Evolutionary conservation across 805 yeast genomes (phyloP), one percentile per base, ranked within the genome.

Genomic region (Saccharomycopsis sp.): DNA sequence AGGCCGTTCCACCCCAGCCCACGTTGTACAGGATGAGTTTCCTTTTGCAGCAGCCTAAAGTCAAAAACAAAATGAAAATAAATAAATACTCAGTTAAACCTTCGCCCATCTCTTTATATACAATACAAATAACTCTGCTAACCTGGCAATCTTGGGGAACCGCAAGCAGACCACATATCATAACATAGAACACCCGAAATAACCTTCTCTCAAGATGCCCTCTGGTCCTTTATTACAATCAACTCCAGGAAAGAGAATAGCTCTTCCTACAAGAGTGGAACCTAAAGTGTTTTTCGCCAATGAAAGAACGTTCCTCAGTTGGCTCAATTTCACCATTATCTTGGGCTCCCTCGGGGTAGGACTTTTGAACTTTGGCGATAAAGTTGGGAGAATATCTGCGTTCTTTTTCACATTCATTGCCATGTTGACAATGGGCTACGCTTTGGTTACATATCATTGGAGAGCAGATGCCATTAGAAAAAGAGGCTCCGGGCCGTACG

Each of bases 241-340:
- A 36, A 70, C 80, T 10, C 84, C 84, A 34, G 80, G 80, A 46
- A 92, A 92, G 64, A 80, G 97, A 66, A 92, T 92, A 52, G 97
- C 98, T 3, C 71, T 92, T 42, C 99, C 99, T 36, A 94, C 96
- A 15, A 75, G 99, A 50, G 96, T 92, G 17, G 99, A 92, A 65
- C 99, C 99, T 51, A 92, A 92, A 64, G 98, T 92, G 20, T 92
- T 94, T 67, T 92, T 92, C 57, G 98, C 98, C 58, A 92, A 92
- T 59, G 99, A 92, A 66, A 84, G 99, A 69, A 92, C 99, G 1
- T 92, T 92, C 59, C 71, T 92, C 46, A 89, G 97, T 36, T 92
- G 99, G 99, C 74, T 92, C 55, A 94, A 94, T 63, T 92, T 92
- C 71, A 92, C 99, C n/a, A 96, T 92, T 45, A 85, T 94, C 57